These are phyloP conservation scores for Colletotrichum truncatum DNA, from an alignment of 2,329 filamentous ascomycete species.

Conservation along the genomic window DNA sequence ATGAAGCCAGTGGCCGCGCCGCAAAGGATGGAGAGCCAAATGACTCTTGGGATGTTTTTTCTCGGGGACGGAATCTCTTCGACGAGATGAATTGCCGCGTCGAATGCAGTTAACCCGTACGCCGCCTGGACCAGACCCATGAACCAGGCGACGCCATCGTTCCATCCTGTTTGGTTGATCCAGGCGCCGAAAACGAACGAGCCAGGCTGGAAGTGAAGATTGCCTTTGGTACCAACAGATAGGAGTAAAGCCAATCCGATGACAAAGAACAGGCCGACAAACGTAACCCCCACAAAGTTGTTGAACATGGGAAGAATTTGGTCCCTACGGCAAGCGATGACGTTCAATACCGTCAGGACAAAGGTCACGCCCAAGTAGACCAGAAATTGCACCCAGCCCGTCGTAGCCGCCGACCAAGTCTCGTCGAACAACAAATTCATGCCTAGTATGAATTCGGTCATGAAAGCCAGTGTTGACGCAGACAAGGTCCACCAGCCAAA, in stretches of 20 bases:
- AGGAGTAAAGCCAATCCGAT: slow-evolving; percentile 61
- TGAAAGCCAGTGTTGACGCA: slow-evolving; percentile 65
- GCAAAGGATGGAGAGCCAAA: slow-evolving; percentile 61
- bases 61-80: slow-evolving; percentile 64
- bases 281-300: slow-evolving; percentile 64
- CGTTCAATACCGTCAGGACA: slow-evolving; percentile 58
- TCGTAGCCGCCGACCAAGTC: slow-evolving; percentile 50
- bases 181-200: slow-evolving; percentile 62
- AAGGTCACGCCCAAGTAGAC: slow-evolving; percentile 61
- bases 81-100: slow-evolving; percentile 67
- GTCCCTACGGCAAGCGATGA: slow-evolving; percentile 59
- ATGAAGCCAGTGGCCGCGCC: slow-evolving; percentile 58
- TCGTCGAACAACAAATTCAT: slow-evolving; percentile 63
- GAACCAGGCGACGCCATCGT: slow-evolving; percentile 65
- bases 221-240: slow-evolving; percentile 54
- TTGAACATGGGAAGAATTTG: slow-evolving; percentile 60
- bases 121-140: slow-evolving; percentile 65
- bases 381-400: slow-evolving; percentile 63
- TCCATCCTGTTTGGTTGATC: slow-evolving; percentile 62
- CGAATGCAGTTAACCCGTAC: slow-evolving; percentile 65
- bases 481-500: slow-evolving; percentile 68
- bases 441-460: slow-evolving; percentile 65
- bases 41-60: slow-evolving; percentile 58
- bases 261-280: slow-evolving; percentile 60
- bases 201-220: slow-evolving; percentile 56